Percentiles rank a stretch among this genome's conserved stretches.
Evolutionary conservation across 192 early-diverging fungal species (phyloP).

Genomic region (Lobosporangium transversale): DNA sequence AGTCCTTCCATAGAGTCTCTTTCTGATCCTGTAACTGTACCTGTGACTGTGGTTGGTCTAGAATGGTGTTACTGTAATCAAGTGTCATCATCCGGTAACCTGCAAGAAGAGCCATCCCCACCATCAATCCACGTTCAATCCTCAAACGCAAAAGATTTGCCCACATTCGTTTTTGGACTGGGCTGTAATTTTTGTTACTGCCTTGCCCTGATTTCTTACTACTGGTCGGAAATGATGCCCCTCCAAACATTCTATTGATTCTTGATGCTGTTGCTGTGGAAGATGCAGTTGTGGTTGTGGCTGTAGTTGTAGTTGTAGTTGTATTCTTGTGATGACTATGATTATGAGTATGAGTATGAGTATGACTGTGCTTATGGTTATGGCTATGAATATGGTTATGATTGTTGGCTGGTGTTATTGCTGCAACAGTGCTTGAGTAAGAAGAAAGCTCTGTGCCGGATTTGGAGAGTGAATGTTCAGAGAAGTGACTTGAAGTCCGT

Average conservation of each 20-base stretch:
- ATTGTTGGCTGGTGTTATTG: background rate
- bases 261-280: background rate
- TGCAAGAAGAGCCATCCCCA: constrained; percentile 41
- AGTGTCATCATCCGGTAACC: constrained; percentile 51
- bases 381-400: background rate
- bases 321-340: background rate
- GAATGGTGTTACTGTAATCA: constrained; percentile 24
- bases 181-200: constrained; percentile 7
- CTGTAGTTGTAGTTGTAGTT: background rate
- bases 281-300: background rate
- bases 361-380: background rate
- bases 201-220: background rate
- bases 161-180: constrained; percentile 21
- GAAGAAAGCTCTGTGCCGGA: background rate
- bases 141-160: constrained; percentile 43
- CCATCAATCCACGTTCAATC: constrained; percentile 48
- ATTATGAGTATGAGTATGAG: background rate
- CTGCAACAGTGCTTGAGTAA: too few relatives aligned
- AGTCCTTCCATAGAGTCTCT: too few relatives aligned
- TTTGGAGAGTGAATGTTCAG: background rate
- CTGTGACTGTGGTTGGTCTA: too few relatives aligned
- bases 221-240: constrained; percentile 1
- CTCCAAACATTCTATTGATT: background rate
- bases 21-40: too few relatives aligned
- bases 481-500: too few relatives aligned